Conservation (phyloP, 768 basidiomycete genomes). For the Thelephora aurantiotincta region DNA sequence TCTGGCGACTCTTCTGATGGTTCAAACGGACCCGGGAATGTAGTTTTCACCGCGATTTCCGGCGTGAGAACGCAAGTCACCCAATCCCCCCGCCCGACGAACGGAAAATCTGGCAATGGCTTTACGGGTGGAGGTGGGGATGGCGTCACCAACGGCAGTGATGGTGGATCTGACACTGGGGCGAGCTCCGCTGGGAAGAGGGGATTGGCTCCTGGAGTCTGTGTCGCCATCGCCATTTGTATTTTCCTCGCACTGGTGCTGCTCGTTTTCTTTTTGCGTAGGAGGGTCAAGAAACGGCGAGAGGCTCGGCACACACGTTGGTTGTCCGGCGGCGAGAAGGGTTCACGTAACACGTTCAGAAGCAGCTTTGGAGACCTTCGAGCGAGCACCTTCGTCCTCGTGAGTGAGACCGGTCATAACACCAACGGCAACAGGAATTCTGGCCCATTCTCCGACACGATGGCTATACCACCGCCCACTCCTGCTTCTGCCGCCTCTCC, state of each 20-base stretch:
- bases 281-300: slow-evolving; percentile 28
- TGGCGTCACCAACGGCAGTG: neutral
- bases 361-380: slow-evolving; percentile 6
- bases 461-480: no score
- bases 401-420: no score
- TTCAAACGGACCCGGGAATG: no score
- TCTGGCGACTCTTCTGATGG: no score
- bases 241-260: slow-evolving; percentile 19
- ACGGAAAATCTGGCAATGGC: neutral
- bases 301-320: slow-evolving; percentile 27
- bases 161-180: neutral
- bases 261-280: slow-evolving; percentile 30
- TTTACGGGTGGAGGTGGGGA: neutral
- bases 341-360: slow-evolving; percentile 6
- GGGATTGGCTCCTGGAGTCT: slow-evolving; percentile 12
- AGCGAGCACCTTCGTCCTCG: no score
- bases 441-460: no score
- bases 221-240: slow-evolving; percentile 30
- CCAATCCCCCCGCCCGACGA: neutral
- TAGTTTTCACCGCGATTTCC: no score
- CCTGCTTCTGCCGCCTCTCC: no score
- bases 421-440: no score
- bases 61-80: no score
- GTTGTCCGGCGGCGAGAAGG: slow-evolving; percentile 25
- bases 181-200: neutral